Evolutionary conservation across 1,284 basidiomycete genomes (phyloP), one percentile per base, ranked within the genome.

Genomic region (Marasmius tenuissimus): DNA sequence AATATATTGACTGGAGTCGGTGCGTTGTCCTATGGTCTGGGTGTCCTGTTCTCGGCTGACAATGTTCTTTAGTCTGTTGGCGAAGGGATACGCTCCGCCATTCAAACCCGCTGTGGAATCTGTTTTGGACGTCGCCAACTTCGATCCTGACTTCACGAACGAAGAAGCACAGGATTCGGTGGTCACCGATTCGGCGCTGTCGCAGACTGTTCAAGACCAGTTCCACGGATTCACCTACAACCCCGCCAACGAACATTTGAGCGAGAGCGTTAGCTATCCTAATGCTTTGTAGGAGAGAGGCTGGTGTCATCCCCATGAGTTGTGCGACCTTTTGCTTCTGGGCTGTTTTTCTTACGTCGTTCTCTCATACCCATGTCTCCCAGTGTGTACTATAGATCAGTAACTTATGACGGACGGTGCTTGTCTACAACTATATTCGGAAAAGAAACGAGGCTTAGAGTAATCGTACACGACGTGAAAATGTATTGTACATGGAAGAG

Each of bases 101-200:
- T 99, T 98, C 84, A 99, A 99, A 78, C 97, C 97, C 2, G 93
- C 92, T 66, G 97, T 99, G 88, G 89, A 92, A 80, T 91, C 88
- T 56, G 91, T 91, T 3, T 79, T 92, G 51, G 92, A 93, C 71
- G 89, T 91, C 33, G 91, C 91, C 61, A 96, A 97, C 81, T 97
- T 98, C 76, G 96, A 97, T 75, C 85, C 94, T 40, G 95, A 97
- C 75, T 97, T 97, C 73, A 97, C 95, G 22, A 91, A 87, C 64
- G 96, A 98, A 74, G 90, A 93, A 64, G 91, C 96, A 3, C 88
- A 94, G 71, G 96, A 98, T 75, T 96, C 93, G 10, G 94, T 97
- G 59, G 96, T 98, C 34, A 92, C 93, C 66, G 94, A 94, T 71
- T 95, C 93, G 9, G 92, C 92, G 60, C 79, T 98, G 37, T 94